Percentiles rank a stretch among this genome's conserved stretches.
Conservation (phyloP, 2,329 filamentous ascomycete species). For the Allantophomopsis cytisporea region DNA sequence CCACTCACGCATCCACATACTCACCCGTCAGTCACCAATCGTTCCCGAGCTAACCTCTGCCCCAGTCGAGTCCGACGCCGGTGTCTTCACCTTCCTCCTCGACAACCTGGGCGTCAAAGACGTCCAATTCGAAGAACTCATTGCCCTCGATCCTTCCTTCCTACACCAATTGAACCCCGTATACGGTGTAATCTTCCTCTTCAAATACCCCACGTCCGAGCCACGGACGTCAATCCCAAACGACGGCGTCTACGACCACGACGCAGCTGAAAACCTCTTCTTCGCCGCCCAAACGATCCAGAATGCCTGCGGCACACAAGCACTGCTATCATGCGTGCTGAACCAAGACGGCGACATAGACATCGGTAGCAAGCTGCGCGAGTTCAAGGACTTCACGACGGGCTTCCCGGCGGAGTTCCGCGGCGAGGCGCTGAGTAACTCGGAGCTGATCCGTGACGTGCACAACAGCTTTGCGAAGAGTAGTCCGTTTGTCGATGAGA, state of each 20-base stretch:
- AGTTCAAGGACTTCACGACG: slow-evolving; percentile 60
- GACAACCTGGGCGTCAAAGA: slow-evolving; percentile 83
- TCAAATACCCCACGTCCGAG: slow-evolving; percentile 75
- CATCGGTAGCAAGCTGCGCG: slow-evolving; percentile 43
- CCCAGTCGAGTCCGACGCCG: slow-evolving; percentile 28
- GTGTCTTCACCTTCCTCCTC: slow-evolving; percentile 94
- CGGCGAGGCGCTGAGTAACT: slow-evolving; percentile 60
- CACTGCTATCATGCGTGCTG: slow-evolving; percentile 78
- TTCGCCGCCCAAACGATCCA: slow-evolving; percentile 97
- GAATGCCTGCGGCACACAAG: slow-evolving; percentile 95
- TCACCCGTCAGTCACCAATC: slow-evolving; percentile 3
- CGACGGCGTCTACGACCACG: slow-evolving; percentile 71
- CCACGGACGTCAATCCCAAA: slow-evolving; percentile 43
- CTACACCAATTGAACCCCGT: slow-evolving; percentile 61
- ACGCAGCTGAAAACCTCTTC: slow-evolving; percentile 66
- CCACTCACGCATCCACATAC: no score
- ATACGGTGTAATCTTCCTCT: slow-evolving; percentile 97
- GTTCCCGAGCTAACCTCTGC: slow-evolving; percentile 6
- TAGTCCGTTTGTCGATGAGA: slow-evolving; percentile 89
- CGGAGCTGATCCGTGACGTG: slow-evolving; percentile 40
- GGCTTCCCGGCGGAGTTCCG: slow-evolving; percentile 54
- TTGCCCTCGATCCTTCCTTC: slow-evolving; percentile 69
- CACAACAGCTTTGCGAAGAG: slow-evolving; percentile 65
- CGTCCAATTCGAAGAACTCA: slow-evolving; percentile 94
- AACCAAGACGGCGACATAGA: slow-evolving; percentile 60